Base-by-base conservation (phyloP, 257 asterid species). In the Nicotiana tabacum region DNA sequence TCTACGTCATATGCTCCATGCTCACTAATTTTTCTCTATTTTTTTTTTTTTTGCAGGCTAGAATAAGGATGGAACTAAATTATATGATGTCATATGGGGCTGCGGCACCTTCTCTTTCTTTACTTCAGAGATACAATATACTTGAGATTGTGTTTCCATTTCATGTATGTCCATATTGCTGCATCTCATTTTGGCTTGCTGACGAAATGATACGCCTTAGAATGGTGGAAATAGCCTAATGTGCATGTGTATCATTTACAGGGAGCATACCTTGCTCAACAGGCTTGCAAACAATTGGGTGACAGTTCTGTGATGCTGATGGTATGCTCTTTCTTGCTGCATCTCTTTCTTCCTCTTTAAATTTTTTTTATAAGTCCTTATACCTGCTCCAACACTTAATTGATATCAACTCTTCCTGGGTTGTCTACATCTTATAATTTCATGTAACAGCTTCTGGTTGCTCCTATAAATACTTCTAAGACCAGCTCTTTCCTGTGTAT, bases 61-160 rank as follows among this genome's bases (percentile, higher is more conserved):
- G 99, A 88, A 83, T 93, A 83, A 72, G 66, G 85, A 72, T 93
- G 93, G 99, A 94, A 89, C 57, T 96, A 79, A 89, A 93, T 86
- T 93, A 94, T 87, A 94, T 96, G 98, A 91, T 96, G 56, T 91
- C 99, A 32, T 96, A 91, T 88, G 99, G 99, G 83, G 98, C 99
- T 80, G 98, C 98, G 32, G 98, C 85, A 87, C 90, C 93, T 88
- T 94, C 99, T 82, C 83, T 96, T 74, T 83, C 85, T 86, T 84
- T 94, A 90, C 98, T 96, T 83, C 86, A 86, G 84, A 91, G 88
- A 90, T 96, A 89, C 88, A 91, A 84, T 64, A 81, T 96, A 83
- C 97, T 96, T n/a, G 92, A 93, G 84, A 87, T 90, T 61, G 83
- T 96, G 86, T 89, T 96, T 64, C 99, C 99, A n/a, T 88, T 92